These are phyloP conservation scores for Cladophialophora bantiana DNA, from an alignment of 2,329 filamentous ascomycete species.

Conservation along the genomic window DNA sequence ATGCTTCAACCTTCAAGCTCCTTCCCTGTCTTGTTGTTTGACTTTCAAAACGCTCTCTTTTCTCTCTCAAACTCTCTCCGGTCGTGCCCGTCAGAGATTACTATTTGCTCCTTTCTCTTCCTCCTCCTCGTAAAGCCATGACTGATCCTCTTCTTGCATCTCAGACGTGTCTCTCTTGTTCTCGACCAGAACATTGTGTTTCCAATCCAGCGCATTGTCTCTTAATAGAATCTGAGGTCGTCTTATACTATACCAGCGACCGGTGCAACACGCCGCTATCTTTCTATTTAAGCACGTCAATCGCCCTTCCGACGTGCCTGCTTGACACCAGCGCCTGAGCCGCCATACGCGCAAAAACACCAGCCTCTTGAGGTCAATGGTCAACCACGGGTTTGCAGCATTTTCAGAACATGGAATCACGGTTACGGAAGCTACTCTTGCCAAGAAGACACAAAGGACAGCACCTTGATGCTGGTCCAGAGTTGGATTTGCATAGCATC, in stretches of 20 bases:
- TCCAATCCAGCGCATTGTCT: slow-evolving; percentile 21
- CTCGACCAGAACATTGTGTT: slow-evolving; percentile 32
- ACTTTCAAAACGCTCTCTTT: slow-evolving; percentile 31
- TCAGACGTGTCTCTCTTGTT: slow-evolving; percentile 19
- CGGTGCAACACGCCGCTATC: not conserved
- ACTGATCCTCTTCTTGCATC: slow-evolving; percentile 16
- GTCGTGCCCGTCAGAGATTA: slow-evolving; percentile 25
- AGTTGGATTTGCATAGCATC: slow-evolving; percentile 35
- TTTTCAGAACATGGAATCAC: slow-evolving; percentile 32
- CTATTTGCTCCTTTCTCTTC: slow-evolving; percentile 19
- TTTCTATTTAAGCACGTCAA: slow-evolving; percentile 34
- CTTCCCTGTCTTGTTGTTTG: slow-evolving; percentile 34
- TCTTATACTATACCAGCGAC: slow-evolving; percentile 16
- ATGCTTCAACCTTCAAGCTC: slow-evolving; percentile 17
- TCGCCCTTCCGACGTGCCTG: slow-evolving; percentile 25
- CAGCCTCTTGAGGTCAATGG: slow-evolving; percentile 27
- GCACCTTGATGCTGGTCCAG: slow-evolving; percentile 13
- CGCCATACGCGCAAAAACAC: slow-evolving; percentile 14
- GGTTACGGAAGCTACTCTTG: slow-evolving; percentile 33
- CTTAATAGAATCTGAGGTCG: slow-evolving; percentile 10
- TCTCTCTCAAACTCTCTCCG: slow-evolving; percentile 20
- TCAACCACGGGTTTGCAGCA: slow-evolving; percentile 8
- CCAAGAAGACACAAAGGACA: slow-evolving; percentile 24
- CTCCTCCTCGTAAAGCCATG: slow-evolving; percentile 16
- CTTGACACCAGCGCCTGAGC: slow-evolving; percentile 25